Evolutionary conservation across 768 basidiomycete species (phyloP), one percentile per base, ranked within the genome.

Genomic region (Gelatoporia subvermispora): DNA sequence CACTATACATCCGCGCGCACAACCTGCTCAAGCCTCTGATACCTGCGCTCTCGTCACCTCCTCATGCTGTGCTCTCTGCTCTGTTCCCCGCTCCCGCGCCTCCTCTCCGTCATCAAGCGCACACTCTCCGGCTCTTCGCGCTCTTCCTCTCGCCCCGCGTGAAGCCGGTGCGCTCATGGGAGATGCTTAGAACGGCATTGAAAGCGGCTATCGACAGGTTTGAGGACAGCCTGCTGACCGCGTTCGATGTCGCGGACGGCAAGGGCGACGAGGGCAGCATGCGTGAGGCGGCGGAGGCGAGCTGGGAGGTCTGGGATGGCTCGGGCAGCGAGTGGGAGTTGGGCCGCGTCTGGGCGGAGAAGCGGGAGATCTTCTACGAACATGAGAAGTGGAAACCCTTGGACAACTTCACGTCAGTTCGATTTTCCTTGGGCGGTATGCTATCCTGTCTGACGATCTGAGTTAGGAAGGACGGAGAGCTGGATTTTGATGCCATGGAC

Each of bases 401-500:
- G 46, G 82, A 85, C 51, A 99, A 98, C 67, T 79, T 88, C 61
- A 84, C 82, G 82, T 84, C 53, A 16, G 10, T 46, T 17, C 10
- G 11, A 35, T 31, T 23, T 7, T 36, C 34, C 17, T 25, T 9
- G 21, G 16, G 0, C 42, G 28, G 28, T 2, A 28, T 22, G 23
- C 38, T 18, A 5, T 8, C n/a, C n/a, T n/a, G 39, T n/a, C 28
- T 25, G 8, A n/a, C 47, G 2, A 37, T 35, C 21, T 38, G 16
- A 24, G 21, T 34, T 56, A 84, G 81, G 38, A 65, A 69, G 44
- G 75, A 79, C n/a, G 56, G 51, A 9, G 69, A 72, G 35, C 76
- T 98, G 28, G 83, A 90, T 62, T 97, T 99, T 62, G 85, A 84
- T 21, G 79, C 95, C 1, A 98, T 99, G 96, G 92, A 95, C 62